Conservation (phyloP, 2,329 filamentous ascomycete genomes). For the Apiospora marii region DNA sequence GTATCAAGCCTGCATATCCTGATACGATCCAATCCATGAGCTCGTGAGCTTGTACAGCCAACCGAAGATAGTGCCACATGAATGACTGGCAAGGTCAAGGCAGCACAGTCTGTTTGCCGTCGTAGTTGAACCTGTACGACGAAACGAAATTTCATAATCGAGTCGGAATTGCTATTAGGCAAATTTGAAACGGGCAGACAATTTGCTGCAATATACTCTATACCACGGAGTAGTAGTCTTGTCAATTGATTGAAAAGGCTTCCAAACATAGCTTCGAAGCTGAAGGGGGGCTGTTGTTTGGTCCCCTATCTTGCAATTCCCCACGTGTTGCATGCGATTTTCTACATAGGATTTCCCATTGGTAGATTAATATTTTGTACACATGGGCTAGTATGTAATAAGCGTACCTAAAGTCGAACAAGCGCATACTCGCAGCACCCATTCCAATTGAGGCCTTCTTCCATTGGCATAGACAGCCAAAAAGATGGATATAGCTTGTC, state of each 20-base stretch:
- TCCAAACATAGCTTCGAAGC: not conserved
- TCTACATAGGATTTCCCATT: not conserved
- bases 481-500: not conserved
- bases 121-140: not conserved
- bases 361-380: not conserved
- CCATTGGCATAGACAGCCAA: not conserved
- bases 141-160: not conserved
- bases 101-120: not conserved
- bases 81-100: not conserved
- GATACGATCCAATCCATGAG: not conserved
- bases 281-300: not conserved
- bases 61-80: not conserved
- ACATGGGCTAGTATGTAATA: not conserved
- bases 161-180: not conserved
- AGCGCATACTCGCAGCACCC: not conserved
- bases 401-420: not conserved
- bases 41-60: not conserved
- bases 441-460: not conserved
- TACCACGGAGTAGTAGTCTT: not conserved
- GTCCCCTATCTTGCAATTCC: constrained; percentile 21
- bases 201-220: not conserved
- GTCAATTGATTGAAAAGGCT: not conserved
- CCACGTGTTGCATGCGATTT: constrained; percentile 11
- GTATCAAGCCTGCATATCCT: not conserved
- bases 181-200: constrained; percentile 2